These are phyloP conservation scores for Trypanosoma platydactyli DNA, from an alignment of 208 protist genomes.

Conservation along the genomic window DNA sequence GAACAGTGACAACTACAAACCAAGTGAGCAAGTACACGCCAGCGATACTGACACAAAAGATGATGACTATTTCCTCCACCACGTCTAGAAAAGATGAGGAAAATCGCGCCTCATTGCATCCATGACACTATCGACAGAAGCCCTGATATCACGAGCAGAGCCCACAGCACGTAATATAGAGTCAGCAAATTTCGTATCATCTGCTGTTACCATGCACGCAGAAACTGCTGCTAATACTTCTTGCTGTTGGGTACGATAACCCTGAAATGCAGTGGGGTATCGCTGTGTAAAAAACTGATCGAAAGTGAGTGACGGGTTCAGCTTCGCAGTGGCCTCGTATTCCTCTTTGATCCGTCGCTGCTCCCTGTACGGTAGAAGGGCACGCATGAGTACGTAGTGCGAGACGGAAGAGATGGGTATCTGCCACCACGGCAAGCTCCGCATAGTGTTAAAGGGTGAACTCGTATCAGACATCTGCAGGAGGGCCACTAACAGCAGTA, in stretches of 20 bases:
- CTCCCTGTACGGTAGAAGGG: constrained; percentile 58
- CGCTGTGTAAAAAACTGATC: constrained; percentile 74
- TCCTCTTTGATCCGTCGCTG: constrained; percentile 75
- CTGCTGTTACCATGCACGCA: constrained; percentile 52
- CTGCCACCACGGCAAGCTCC: constrained; percentile 77
- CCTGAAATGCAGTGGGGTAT: constrained; percentile 77
- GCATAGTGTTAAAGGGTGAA: constrained; percentile 65
- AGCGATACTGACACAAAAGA: constrained; percentile 4
- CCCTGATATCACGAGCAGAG: constrained; percentile 53
- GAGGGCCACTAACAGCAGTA: constrained; percentile 54
- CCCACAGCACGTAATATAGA: constrained; percentile 69
- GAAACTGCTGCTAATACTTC: constrained; percentile 74
- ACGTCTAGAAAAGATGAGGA: constrained; percentile 35
- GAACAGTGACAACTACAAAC: too few species aligned
- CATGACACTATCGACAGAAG: constrained; percentile 72
- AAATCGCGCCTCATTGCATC: constrained; percentile 74
- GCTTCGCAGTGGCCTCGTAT: constrained; percentile 49
- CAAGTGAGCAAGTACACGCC: background rate
- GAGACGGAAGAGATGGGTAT: constrained; percentile 57
- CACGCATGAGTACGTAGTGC: constrained; percentile 67
- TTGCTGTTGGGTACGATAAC: constrained; percentile 69
- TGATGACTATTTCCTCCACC: background rate
- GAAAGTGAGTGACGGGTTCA: constrained; percentile 64
- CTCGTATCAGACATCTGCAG: constrained; percentile 47
- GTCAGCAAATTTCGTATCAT: constrained; percentile 61